Conservation (phyloP, 2,329 filamentous ascomycete genomes). For the Alternaria sp. region DNA sequence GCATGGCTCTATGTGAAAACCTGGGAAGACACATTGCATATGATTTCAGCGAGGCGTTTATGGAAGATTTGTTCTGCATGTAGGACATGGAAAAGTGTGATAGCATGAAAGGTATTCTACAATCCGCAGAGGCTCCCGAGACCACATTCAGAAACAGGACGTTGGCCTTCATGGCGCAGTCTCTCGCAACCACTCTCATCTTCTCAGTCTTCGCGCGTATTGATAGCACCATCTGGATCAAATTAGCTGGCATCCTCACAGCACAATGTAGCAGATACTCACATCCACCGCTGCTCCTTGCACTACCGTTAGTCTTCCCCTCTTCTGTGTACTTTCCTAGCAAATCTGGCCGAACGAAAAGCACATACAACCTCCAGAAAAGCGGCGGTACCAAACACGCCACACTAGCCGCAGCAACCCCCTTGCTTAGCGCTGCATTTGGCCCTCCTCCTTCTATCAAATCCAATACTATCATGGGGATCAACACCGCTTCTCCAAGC, state of each 20-base stretch:
- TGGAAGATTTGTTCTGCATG: not conserved
- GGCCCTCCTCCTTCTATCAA: slow-evolving; percentile 22
- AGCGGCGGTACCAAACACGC: slow-evolving; percentile 29
- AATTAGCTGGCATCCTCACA: not conserved
- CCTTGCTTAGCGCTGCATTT: slow-evolving; percentile 31
- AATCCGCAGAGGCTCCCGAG: not conserved
- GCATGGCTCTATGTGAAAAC: slow-evolving; percentile 1
- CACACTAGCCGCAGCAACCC: slow-evolving; percentile 25
- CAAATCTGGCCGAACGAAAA: slow-evolving; percentile 33
- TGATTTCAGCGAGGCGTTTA: slow-evolving; percentile 27
- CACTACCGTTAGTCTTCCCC: not conserved
- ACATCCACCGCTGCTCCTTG: slow-evolving; percentile 8
- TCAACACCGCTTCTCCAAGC: slow-evolving; percentile 29
- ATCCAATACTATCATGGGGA: slow-evolving; percentile 33
- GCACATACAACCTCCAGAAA: slow-evolving; percentile 37
- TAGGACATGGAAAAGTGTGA: slow-evolving; percentile 10
- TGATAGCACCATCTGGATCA: slow-evolving; percentile 11
- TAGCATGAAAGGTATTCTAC: not conserved
- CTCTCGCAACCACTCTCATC: no score
- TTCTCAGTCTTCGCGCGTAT: slow-evolving; percentile 8
- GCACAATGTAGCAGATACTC: not conserved
- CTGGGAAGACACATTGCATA: slow-evolving; percentile 14
- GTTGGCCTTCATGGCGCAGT: not conserved
- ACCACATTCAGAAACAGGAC: not conserved
- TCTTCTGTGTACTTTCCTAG: slow-evolving; percentile 31